Conservation (phyloP, 148 eudicot genomes). For the Dysphania ambrosioides region DNA sequence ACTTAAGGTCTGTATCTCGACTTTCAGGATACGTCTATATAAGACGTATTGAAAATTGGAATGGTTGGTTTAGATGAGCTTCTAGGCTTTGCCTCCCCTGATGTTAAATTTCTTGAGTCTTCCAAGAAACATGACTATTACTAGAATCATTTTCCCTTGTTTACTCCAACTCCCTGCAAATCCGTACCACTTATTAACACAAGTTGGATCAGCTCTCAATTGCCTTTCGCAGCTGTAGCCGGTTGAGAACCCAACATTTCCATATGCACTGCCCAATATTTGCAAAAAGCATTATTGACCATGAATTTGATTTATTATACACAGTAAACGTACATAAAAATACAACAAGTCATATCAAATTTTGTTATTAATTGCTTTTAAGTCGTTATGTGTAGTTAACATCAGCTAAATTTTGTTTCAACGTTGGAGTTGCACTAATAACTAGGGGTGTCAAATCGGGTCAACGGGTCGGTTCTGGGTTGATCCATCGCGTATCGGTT, state of each 20-base stretch:
- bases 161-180: constrained; percentile 66
- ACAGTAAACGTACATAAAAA: no score
- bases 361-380: no score
- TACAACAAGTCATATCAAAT: no score
- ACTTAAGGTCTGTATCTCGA: no score
- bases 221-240: constrained; percentile 62
- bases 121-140: constrained; percentile 70
- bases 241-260: constrained; percentile 68
- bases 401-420: no score
- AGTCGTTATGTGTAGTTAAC: no score
- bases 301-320: background rate
- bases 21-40: no score
- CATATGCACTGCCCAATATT: constrained; percentile 57
- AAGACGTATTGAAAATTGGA: no score
- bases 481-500: no score
- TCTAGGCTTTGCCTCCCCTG: constrained; percentile 58
- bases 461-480: no score
- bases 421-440: no score
- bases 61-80: constrained; percentile 24
- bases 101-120: constrained; percentile 55
- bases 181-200: constrained; percentile 47
- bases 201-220: constrained; percentile 35
- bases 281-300: background rate
- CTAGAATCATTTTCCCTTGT: constrained; percentile 47
- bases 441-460: no score